Evolutionary conservation across 805 yeast species (phyloP), one percentile per base, ranked within the genome.

Genomic region (Candida nemodendra): DNA sequence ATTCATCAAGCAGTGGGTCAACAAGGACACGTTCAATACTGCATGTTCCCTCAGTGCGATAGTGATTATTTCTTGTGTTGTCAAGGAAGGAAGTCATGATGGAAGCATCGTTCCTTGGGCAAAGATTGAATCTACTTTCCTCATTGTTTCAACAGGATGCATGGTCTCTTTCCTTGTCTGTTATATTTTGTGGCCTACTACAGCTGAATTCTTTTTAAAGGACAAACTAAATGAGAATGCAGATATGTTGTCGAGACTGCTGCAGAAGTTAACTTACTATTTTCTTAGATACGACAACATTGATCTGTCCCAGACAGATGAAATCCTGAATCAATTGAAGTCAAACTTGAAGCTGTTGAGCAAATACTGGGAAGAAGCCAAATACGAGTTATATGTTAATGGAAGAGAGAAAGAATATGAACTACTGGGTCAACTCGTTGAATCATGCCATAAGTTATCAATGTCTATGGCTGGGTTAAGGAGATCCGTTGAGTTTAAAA

Each of bases 21-120:
- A 74, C 49, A 77, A 74, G 51, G 81, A 75, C 14, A 81, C 84
- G 0, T 86, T 85, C 61, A 84, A 83, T 50, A 84, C 91, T 9
- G 91, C 95, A 0, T 83, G 93, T 51, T 79, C 89, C 0, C 63
- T 85, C 32, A 85, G 90, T 2, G 78, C 85, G 6, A 84, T 85
- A 35, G 73, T 84, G 3, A 62, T 85, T 17, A 79, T 85, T 3
- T 74, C 88, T 0, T 79, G 85, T 41, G 71, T 86, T 39, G 76
- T 84, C 12, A 81, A 82, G 53, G 95, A 86, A 51, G 90, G 88
- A 11, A 76, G 81, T 30, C 64, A 72, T 33, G 81, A 79, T 51
- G 69, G 76, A 1, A 78, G 81, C 12, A 56, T 57, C 6, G 68
- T 85, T 11, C 85, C 90, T 0, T 55, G 78, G 42, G 59, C 60